Base-by-base conservation (phyloP, 176 grass and related monocot genomes). In the Avena eriantha region DNA sequence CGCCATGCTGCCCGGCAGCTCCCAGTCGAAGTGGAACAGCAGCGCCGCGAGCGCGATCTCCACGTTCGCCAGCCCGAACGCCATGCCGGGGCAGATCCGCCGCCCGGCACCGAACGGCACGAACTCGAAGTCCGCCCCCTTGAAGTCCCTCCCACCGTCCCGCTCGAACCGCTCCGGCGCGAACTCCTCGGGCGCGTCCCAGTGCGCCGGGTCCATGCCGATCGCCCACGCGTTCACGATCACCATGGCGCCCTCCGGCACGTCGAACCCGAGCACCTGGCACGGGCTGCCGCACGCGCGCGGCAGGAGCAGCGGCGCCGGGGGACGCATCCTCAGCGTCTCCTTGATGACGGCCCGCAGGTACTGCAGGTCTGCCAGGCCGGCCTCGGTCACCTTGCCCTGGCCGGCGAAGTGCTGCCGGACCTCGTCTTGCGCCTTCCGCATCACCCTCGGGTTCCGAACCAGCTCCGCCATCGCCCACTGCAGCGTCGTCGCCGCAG, bases 181-280 rank as follows among this genome's bases (percentile, higher is more conserved):
- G 85, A 87, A 91, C 34, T 87, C 74, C 45, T 83, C 60, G 0
- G 84, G 61, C 7, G 78, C 48, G 35, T 63, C 72, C 84, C 86
- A 56, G 23, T 56, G 7, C 60, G 36, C 23, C 3, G 83, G 23
- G 63, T 94, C 86, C 63, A 76, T 23, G 26, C 83, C 60, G 54
- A 94, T 80, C 13, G 89, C 89, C 92, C 92, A 94, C 77, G 75
- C 76, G 49, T 91, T 94, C 48, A 94, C 86, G 17, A 91, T 0
- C 78, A 91, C 87, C 75, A 16, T 87, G 0, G 48, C 23, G 2
- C 84, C 87, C 21, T 31, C 57, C 0, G 89, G 89, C 51, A 94
- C 43, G 59, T 89, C 56, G 56, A n/a, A 58, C 56, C 56, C 56
- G 56, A 58, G 61, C 19, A 94, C 78, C 3, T 14, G 67, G 70